Evolutionary conservation across 306 rosid genomes (phyloP).

Genomic region (Citrullus mucosospermus): DNA sequence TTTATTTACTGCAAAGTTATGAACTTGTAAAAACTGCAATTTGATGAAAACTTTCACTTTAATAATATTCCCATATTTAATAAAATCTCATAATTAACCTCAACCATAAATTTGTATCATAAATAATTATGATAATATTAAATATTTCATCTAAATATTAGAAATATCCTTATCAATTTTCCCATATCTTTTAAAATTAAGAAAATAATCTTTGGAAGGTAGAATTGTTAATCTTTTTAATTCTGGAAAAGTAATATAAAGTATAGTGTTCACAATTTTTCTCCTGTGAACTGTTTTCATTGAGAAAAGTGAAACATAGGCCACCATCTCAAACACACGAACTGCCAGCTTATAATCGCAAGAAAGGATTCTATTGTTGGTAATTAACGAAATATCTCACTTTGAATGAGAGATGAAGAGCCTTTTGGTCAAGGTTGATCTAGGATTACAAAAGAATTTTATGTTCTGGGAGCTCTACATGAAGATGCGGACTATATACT

Average conservation of each 20-base stretch:
- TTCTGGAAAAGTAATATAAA: too few species aligned
- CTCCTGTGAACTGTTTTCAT: not conserved
- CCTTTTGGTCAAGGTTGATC: not conserved
- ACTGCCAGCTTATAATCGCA: not conserved
- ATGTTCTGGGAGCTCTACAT: not conserved
- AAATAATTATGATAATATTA: not conserved
- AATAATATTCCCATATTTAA: not conserved
- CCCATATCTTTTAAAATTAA: not conserved
- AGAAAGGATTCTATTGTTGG: not conserved
- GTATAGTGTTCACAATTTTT: not conserved
- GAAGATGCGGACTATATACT: not conserved
- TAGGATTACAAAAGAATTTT: not conserved
- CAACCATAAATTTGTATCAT: not conserved
- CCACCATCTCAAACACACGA: not conserved
- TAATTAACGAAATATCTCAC: not conserved
- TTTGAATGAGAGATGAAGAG: not conserved
- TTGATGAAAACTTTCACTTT: not conserved
- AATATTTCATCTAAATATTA: not conserved
- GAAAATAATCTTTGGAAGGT: not conserved
- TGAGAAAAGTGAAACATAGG: not conserved
- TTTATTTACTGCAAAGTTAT: not conserved
- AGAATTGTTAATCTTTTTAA: not conserved
- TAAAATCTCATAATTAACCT: not conserved
- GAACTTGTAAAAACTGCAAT: not conserved
- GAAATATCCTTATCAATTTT: not conserved